Evolutionary conservation across 768 basidiomycete species (phyloP), one percentile per base, ranked within the genome.

Genomic region (Obba rivulosa): DNA sequence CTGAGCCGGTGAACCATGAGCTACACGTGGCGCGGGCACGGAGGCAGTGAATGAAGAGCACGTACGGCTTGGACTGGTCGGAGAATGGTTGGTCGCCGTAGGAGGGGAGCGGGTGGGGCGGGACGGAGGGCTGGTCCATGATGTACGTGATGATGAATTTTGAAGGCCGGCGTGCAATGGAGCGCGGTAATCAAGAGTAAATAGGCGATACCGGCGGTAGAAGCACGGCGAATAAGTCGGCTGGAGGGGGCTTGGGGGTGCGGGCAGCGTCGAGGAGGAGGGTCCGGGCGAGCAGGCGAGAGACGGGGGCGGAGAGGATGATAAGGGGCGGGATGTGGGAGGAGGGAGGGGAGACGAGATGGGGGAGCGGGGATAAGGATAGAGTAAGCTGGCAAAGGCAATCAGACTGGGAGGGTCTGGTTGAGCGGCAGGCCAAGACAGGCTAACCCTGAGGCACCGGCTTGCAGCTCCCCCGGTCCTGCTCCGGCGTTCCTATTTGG

Each of bases 1-100:
- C 73, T 74, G 51, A 4, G 39, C 31, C 21, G 35, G 42, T 28
- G 21, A 28, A 24, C 16, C 36, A 43, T 20, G 25, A 34, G 20
- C 18, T 25, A 24, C 4, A 18, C 21, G 41, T 22, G 14, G 43
- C 28, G 36, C 18, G 25, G 10, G 25, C 35, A 38, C 8, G 21
- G 46, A 48, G 36, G 40, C 17, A 34, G 35, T 18, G 43, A 21
- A 37, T 41, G 35, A 31, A 21, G 42, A 42, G 41, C 11, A 43
- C 46, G 37, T 47, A 47, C 46, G 46, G 24, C 20, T 47, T 47
- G 16, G 37, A n/a, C n/a, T 47, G 37, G 31, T 40, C 46, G 46
- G 39, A 31, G 22, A 41, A 34, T 8, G 39, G 18, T 10, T 47
- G 38, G n/a, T 47, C 46, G 18, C n/a, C 23, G 46, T 28, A 23